Evolutionary conservation across 305 asterid species (phyloP).

Genomic region (Rubia tinctorum): DNA sequence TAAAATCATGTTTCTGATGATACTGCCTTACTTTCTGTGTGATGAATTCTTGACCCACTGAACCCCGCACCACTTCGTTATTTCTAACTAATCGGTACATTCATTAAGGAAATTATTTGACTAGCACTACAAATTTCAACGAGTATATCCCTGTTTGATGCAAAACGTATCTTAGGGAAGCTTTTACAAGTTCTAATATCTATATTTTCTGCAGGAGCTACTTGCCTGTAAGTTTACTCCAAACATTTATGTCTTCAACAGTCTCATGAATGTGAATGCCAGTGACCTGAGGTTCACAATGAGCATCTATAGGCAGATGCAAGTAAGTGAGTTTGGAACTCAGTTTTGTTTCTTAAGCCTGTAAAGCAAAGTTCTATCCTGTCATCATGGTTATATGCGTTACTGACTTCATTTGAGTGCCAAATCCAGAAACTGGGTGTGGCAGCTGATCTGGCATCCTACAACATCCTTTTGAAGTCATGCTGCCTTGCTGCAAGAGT

Average conservation of each 20-base stretch:
- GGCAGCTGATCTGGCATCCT: constrained; percentile 65
- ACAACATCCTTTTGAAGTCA: constrained; percentile 86
- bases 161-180: background rate
- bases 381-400: background rate
- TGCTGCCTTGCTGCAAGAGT: constrained; percentile 78
- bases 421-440: constrained; percentile 66
- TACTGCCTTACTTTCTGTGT: background rate
- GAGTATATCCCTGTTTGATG: background rate
- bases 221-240: constrained; percentile 59
- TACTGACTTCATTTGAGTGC: constrained; percentile 24
- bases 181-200: constrained; percentile 20
- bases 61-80: background rate
- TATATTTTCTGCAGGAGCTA: constrained; percentile 59
- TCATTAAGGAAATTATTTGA: background rate
- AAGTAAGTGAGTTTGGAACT: constrained; percentile 29
- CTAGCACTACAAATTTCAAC: background rate
- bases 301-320: constrained; percentile 69
- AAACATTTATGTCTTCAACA: constrained; percentile 72
- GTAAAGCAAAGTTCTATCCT: background rate
- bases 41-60: constrained; percentile 1
- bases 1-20: background rate
- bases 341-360: background rate
- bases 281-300: constrained; percentile 71
- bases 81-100: background rate
- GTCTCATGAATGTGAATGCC: constrained; percentile 96